Conservation (phyloP, 331 rosid genomes). For the Malus hybrid region DNA sequence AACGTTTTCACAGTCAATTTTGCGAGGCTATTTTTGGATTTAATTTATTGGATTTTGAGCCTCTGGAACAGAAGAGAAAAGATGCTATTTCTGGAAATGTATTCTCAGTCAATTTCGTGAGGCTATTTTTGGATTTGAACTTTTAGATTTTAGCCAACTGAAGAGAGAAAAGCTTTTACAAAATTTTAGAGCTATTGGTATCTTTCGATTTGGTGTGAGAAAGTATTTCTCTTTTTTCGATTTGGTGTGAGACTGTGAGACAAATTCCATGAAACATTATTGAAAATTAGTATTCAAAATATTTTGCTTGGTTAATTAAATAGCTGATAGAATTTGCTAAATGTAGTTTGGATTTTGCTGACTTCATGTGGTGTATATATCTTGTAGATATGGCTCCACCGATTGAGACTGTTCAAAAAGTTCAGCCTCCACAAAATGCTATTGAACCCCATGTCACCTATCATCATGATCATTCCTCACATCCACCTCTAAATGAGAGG, state of each 20-base stretch:
- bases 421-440: constrained; percentile 26
- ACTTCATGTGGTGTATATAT: neutral
- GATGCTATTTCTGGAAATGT: too few species aligned
- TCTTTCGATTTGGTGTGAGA: neutral
- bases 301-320: neutral
- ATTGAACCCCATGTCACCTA: constrained; percentile 31
- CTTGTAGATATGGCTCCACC: constrained; percentile 65
- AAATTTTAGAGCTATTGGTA: neutral
- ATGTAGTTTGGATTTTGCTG: neutral
- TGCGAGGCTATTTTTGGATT: too few species aligned
- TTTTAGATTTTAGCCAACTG: too few species aligned
- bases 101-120: too few species aligned
- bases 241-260: neutral
- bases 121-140: too few species aligned
- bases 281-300: neutral
- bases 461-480: constrained; percentile 17
- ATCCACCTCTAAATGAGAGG: constrained; percentile 90
- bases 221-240: too few species aligned
- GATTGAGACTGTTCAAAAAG: constrained; percentile 19
- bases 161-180: neutral
- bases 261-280: neutral
- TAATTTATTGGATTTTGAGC: too few species aligned
- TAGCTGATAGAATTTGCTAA: too few species aligned
- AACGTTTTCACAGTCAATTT: too few species aligned
- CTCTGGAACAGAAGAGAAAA: too few species aligned